Conservation (phyloP, 169 alveolate species). For the Condylostoma magnum region DNA sequence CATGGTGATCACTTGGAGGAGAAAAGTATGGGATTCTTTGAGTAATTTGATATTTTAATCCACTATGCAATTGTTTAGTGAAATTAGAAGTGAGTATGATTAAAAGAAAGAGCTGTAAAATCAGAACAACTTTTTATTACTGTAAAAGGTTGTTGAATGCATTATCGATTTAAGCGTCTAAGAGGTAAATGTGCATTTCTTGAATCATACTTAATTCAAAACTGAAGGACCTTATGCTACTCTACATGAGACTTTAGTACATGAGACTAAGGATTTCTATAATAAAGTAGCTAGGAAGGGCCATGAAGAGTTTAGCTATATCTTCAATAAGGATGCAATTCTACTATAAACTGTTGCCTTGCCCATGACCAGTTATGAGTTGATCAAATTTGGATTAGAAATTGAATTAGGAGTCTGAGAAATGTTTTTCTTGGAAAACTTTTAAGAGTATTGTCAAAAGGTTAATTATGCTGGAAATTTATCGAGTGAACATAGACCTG, state of each 20-base stretch:
- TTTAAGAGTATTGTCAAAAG: no score
- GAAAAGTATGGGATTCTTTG: no score
- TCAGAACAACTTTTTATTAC: no score
- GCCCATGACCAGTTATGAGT: background rate
- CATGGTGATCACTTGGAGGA: constrained; percentile 5
- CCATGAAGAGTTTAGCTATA: background rate
- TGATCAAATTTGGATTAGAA: background rate
- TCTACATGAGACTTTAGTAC: background rate
- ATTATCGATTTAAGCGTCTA: background rate
- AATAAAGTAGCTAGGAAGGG: background rate
- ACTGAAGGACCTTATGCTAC: background rate
- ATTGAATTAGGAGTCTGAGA: background rate
- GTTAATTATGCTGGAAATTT: no score
- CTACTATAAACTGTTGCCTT: background rate
- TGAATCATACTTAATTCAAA: constrained; percentile 6
- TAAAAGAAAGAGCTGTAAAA: background rate
- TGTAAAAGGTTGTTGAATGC: background rate
- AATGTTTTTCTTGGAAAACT: no score
- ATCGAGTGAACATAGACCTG: no score
- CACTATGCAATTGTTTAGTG: no score
- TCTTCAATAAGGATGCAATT: background rate
- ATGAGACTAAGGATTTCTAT: constrained; percentile 6
- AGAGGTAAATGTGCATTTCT: background rate
- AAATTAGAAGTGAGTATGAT: background rate
- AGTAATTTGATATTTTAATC: no score